Base-by-base conservation (phyloP, 2,329 filamentous ascomycete species). In the Septoria petroselini region DNA sequence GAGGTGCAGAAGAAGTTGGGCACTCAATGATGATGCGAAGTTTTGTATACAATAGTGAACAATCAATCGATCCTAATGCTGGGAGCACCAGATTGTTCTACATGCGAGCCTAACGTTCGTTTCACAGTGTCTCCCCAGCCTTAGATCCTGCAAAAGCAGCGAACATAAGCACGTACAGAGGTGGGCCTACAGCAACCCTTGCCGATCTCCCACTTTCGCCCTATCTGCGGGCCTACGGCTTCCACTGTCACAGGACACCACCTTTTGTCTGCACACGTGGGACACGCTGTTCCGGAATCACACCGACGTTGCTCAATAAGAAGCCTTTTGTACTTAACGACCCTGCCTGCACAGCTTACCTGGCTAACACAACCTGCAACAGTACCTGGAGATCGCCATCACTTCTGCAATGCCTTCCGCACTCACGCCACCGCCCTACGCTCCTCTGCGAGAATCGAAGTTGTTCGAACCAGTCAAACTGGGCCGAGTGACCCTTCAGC, bases 1-100 rank as follows among this genome's bases (percentile, higher is more conserved):
- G 73, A 75, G 50, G 76, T 81, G 12, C 59, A 80, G 49, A 47
- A 54, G 14, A 41, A 40, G 31, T 21, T 52, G 14, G 21, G 30
- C n/a, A n/a, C 25, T 15, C 34, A 38, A 19, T 38, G 11, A 12
- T 38, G 14, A 35, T 18, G 17, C 12, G 17, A 12, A 12, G 14
- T 4, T 9, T 19, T 17, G 15, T 12, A 30, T 30, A n/a, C n/a
- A n/a, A n/a, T n/a, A 30, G 27, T 30, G 27, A 7, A 30, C 12
- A 30, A 7, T 30, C 27, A 7, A 12, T 12, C 12, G 27, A 30
- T 30, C 27, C 27, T 30, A 30, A n/a, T n/a, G n/a, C n/a, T n/a
- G n/a, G n/a, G n/a, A n/a, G n/a, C n/a, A n/a, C n/a, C n/a, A n/a
- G n/a, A n/a, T n/a, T n/a, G n/a, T n/a, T n/a, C n/a, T n/a, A n/a